Evolutionary conservation across 441 rosid species (phyloP).

Genomic region (Erodium chrysanthum): DNA sequence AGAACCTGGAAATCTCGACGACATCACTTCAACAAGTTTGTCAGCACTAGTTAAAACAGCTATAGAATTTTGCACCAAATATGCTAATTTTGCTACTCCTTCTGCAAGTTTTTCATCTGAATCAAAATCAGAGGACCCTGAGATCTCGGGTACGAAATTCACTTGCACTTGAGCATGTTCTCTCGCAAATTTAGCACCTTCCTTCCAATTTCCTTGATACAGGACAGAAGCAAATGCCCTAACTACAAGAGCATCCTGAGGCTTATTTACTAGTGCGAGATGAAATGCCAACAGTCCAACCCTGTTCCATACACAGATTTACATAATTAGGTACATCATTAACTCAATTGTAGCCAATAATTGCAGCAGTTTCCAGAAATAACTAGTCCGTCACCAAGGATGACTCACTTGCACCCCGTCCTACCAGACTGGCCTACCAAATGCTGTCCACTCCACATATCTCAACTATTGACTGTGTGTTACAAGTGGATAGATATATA

Average conservation of each 20-base stretch:
- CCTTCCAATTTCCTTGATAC: conserved; percentile 58
- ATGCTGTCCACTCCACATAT: not conserved
- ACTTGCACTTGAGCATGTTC: conserved; percentile 31
- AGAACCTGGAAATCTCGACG: conserved; percentile 29
- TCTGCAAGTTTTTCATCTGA: conserved; percentile 54
- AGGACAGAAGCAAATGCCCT: conserved; percentile 68
- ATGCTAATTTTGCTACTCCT: conserved; percentile 45
- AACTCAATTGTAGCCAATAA: conserved; percentile 3
- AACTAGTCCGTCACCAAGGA: not conserved
- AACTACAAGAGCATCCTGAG: conserved; percentile 64
- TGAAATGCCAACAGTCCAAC: conserved; percentile 79
- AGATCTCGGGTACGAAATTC: conserved; percentile 48
- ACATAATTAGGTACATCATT: conserved; percentile 17
- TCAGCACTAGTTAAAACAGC: conserved; percentile 32
- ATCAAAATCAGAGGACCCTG: conserved; percentile 34
- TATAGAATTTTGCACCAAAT: conserved; percentile 37
- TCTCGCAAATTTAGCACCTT: conserved; percentile 57
- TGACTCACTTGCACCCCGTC: not conserved
- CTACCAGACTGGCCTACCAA: not conserved
- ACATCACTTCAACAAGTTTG: conserved; percentile 30
- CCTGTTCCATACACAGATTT: conserved; percentile 38
- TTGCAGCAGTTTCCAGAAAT: not conserved
- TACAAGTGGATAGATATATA: not conserved
- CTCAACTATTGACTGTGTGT: not conserved
- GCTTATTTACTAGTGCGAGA: conserved; percentile 58